These are phyloP conservation scores for Solanum lycopersicoides DNA, from an alignment of 257 asterid genomes.

Conservation along the genomic window DNA sequence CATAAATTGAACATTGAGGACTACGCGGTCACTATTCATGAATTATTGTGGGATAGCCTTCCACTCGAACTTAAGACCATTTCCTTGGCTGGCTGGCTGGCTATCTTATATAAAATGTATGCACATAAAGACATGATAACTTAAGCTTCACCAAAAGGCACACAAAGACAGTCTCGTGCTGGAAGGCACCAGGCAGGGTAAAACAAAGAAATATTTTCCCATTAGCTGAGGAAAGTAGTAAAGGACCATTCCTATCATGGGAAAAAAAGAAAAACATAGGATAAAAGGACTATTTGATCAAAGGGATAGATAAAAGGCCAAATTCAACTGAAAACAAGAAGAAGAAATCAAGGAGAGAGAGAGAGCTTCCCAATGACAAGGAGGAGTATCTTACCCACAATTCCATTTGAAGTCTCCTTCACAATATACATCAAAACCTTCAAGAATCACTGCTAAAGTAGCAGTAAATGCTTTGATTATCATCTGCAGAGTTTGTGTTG, in stretches of 20 bases:
- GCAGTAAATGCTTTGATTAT: slow-evolving; percentile 88
- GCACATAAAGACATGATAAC: background rate
- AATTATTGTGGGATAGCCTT: background rate
- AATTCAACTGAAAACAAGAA: background rate
- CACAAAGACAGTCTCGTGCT: background rate
- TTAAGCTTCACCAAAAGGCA: background rate
- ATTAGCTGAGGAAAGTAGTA: background rate
- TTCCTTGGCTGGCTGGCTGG: background rate
- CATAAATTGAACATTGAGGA: background rate
- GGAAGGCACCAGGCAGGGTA: background rate
- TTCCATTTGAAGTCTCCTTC: slow-evolving; percentile 95
- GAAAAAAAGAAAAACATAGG: background rate
- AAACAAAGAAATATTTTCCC: background rate
- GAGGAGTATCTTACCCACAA: slow-evolving; percentile 65
- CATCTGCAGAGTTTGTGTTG: slow-evolving; percentile 53
- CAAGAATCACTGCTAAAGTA: slow-evolving; percentile 82
- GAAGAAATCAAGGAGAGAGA: background rate
- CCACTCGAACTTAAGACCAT: background rate
- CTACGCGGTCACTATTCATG: background rate
- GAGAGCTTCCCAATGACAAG: background rate
- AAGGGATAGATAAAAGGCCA: background rate
- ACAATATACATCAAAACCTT: slow-evolving; percentile 80
- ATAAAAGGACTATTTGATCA: background rate
- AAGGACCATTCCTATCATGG: background rate
- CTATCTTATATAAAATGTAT: background rate